A percentile compares a stretch with the other conserved stretches of the same genome.
phyloP scores from a whole-genome alignment of 1,284 basidiomycete species.

The Pseudozyma thailandica region DNA sequence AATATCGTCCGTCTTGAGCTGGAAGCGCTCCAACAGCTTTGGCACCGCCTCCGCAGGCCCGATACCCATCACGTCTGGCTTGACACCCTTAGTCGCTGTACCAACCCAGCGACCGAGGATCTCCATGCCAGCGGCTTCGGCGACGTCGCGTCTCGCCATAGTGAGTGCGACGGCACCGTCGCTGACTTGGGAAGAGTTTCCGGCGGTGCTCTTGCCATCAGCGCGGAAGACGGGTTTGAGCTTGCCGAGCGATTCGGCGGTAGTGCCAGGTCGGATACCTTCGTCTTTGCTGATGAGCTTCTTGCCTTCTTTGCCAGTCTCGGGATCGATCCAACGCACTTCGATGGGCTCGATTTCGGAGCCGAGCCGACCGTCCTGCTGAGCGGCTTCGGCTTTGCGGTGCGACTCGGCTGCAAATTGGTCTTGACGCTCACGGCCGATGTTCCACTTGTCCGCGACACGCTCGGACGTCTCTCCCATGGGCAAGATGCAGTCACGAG shows the following conservation, averaged over 20 bases:
- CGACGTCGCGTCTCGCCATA: constrained; percentile 59
- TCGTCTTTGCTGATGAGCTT: constrained; percentile 63
- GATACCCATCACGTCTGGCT: constrained; percentile 66
- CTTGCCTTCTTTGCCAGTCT: constrained; percentile 56
- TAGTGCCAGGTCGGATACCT: constrained; percentile 58
- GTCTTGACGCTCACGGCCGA: constrained; percentile 58
- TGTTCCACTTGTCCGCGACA: constrained; percentile 59
- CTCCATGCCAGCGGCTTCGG: constrained; percentile 60
- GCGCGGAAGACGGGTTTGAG: constrained; percentile 64
- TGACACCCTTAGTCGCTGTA: constrained; percentile 60
- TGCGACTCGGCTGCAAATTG: constrained; percentile 60
- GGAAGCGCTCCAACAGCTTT: constrained; percentile 58
- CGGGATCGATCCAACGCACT: constrained; percentile 55
- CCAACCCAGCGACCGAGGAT: constrained; percentile 63
- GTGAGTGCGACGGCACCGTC: constrained; percentile 65
- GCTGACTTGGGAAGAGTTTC: constrained; percentile 64
- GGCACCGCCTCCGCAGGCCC: constrained; percentile 63
- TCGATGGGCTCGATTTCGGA: constrained; percentile 64
- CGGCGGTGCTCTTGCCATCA: constrained; percentile 59
- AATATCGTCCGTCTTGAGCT: constrained; percentile 55
- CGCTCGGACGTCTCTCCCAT: constrained; percentile 66
- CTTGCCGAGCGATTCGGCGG: constrained; percentile 50
- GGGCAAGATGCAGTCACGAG: constrained; percentile 66
- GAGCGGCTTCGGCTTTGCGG: constrained; percentile 56
- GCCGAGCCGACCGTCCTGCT: constrained; percentile 54